phyloP scores from a whole-genome alignment of 2,329 filamentous ascomycete genomes.

The Neurospora sp. region DNA sequence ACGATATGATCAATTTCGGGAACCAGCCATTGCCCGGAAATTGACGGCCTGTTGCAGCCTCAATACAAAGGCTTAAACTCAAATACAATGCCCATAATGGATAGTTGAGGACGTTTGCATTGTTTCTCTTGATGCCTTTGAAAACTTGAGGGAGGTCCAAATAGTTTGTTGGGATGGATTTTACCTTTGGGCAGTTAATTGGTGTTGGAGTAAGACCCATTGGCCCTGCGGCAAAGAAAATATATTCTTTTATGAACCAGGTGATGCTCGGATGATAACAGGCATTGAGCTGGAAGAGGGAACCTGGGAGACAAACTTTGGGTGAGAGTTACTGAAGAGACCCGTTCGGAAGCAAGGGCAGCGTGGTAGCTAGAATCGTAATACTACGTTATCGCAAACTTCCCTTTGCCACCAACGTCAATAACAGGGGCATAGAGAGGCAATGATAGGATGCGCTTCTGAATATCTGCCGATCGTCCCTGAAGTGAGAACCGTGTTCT shows the following conservation, averaged over 20 bases:
- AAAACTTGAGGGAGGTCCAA: slow-evolving; percentile 1
- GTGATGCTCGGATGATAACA: background rate
- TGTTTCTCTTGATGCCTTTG: background rate
- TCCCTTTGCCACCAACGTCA: background rate
- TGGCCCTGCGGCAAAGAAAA: background rate
- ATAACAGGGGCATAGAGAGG: background rate
- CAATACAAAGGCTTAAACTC: background rate
- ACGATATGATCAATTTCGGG: background rate
- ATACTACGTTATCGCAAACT: background rate
- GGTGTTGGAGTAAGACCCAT: background rate
- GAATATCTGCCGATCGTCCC: background rate
- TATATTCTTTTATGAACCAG: background rate
- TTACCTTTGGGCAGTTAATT: background rate
- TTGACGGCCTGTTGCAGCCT: background rate
- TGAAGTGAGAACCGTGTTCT: background rate
- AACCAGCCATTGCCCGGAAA: background rate
- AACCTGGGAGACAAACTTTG: background rate
- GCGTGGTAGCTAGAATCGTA: background rate
- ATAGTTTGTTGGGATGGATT: background rate
- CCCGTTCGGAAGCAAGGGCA: background rate
- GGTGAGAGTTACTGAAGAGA: background rate
- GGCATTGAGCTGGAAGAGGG: background rate
- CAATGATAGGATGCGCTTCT: background rate
- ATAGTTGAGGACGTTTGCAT: background rate
- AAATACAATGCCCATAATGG: background rate